Percentiles rank a stretch among this genome's conserved stretches.
Conservation (phyloP, 352 stramenopile species). For the Pythium chondricola region DNA sequence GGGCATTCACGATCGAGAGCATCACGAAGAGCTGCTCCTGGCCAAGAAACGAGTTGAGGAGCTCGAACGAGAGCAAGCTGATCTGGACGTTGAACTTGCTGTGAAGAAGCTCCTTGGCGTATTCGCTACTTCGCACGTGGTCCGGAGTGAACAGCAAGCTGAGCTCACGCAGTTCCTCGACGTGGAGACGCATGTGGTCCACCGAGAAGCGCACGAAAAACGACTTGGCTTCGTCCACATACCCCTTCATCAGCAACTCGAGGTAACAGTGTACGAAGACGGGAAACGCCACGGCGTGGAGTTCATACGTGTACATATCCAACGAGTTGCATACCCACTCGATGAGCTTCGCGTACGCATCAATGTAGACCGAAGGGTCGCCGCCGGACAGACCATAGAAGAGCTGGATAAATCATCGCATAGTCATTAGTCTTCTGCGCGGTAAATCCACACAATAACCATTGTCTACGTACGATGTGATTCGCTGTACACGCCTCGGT, state of each 20-base stretch:
- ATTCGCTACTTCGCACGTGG: slow-evolving; percentile 69
- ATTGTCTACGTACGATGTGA: slow-evolving; percentile 43
- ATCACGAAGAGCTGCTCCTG: slow-evolving; percentile 72
- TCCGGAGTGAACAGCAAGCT: slow-evolving; percentile 55
- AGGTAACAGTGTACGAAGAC: slow-evolving; percentile 82
- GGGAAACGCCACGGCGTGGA: slow-evolving; percentile 71
- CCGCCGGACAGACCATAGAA: slow-evolving; percentile 67
- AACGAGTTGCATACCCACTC: slow-evolving; percentile 84
- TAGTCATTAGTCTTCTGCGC: too few species aligned
- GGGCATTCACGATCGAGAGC: slow-evolving; percentile 73
- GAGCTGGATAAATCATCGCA: slow-evolving; percentile 45
- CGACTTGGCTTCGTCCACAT: slow-evolving; percentile 30
- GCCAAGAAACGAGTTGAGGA: slow-evolving; percentile 75
- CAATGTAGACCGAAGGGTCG: slow-evolving; percentile 52
- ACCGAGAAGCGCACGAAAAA: slow-evolving; percentile 57
- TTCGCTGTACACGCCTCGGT: slow-evolving; percentile 72
- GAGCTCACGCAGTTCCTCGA: slow-evolving; percentile 60
- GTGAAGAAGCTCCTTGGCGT: slow-evolving; percentile 66
- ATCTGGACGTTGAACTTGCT: slow-evolving; percentile 83
- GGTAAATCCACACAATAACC: background rate
- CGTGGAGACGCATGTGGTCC: slow-evolving; percentile 65
- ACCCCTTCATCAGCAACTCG: slow-evolving; percentile 69
- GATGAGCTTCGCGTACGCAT: slow-evolving; percentile 62
- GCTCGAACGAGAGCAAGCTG: slow-evolving; percentile 77
- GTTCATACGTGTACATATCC: slow-evolving; percentile 83